Percentiles rank a stretch among this genome's conserved stretches.
phyloP scores from a whole-genome alignment of 1,284 basidiomycete species.

The Tetrapyrgos nigripes region DNA sequence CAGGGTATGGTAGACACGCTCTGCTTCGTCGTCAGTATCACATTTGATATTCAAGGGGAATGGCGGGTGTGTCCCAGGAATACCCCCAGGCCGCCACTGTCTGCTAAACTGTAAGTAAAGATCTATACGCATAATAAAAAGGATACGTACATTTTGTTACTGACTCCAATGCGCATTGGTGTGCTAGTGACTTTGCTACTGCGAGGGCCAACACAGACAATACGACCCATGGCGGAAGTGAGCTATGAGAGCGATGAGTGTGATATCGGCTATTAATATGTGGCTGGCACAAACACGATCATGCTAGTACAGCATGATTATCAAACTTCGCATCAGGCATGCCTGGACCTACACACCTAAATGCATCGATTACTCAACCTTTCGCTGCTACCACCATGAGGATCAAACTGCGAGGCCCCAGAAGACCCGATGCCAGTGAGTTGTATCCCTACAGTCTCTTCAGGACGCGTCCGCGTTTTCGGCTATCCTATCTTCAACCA shows the following conservation, averaged over 20 bases:
- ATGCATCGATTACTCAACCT: background rate
- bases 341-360: background rate
- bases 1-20: background rate
- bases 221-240: background rate
- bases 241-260: background rate
- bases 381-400: background rate
- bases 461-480: too few relatives aligned
- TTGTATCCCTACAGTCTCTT: background rate
- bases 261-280: background rate
- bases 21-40: background rate
- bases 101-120: background rate
- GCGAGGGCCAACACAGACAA: background rate
- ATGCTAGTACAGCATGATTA: background rate
- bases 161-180: background rate
- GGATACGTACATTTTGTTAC: background rate
- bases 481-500: background rate
- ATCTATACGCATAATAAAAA: background rate
- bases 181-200: background rate
- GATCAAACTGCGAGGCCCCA: background rate
- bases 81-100: background rate
- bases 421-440: too few relatives aligned
- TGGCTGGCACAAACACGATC: background rate
- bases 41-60: background rate
- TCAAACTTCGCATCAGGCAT: background rate
- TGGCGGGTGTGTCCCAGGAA: background rate